phyloP scores from a whole-genome alignment of 2,329 filamentous ascomycete genomes.

The Ciborinia camelliae region DNA sequence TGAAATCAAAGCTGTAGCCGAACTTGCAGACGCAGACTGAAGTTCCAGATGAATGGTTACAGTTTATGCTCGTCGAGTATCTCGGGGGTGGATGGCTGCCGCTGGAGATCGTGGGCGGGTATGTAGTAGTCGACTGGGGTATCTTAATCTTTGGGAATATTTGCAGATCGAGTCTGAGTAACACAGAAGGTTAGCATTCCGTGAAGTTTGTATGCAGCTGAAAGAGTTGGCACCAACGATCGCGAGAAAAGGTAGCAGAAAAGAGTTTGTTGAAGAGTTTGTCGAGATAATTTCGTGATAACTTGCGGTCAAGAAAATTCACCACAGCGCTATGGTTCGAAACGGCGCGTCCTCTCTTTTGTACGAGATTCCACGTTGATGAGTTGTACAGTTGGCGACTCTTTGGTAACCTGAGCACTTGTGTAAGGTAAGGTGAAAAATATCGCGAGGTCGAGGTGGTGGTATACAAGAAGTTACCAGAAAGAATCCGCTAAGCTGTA shows the following conservation, averaged over 20 bases:
- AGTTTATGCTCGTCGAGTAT: conserved; percentile 19
- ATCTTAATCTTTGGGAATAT: conserved; percentile 29
- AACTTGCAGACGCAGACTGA: conserved; percentile 12
- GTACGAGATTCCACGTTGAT: conserved; percentile 29
- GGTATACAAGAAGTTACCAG: conserved; percentile 1
- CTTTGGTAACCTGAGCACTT: conserved; percentile 16
- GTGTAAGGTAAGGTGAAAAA: conserved; percentile 5
- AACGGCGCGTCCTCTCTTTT: conserved; percentile 20
- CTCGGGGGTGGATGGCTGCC: conserved; percentile 24
- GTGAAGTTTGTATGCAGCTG: not conserved
- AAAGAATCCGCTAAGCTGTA: conserved; percentile 18
- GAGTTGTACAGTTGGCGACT: conserved; percentile 25
- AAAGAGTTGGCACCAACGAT: conserved; percentile 8
- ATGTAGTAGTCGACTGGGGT: conserved; percentile 28
- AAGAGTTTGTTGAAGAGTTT: conserved; percentile 2
- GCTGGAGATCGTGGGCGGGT: conserved; percentile 29
- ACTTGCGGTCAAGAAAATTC: conserved; percentile 7
- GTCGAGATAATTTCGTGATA: not conserved
- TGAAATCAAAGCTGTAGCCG: conserved; percentile 18
- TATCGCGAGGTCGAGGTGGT: conserved; percentile 13
- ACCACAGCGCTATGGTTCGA: conserved; percentile 10
- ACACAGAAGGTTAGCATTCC: conserved; percentile 15
- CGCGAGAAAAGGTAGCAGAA: not conserved
- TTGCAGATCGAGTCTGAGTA: conserved; percentile 14
- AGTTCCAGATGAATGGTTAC: conserved; percentile 23